Conservation (phyloP, 305 asterid genomes). For the Fraxinus xanthoxyloides region DNA sequence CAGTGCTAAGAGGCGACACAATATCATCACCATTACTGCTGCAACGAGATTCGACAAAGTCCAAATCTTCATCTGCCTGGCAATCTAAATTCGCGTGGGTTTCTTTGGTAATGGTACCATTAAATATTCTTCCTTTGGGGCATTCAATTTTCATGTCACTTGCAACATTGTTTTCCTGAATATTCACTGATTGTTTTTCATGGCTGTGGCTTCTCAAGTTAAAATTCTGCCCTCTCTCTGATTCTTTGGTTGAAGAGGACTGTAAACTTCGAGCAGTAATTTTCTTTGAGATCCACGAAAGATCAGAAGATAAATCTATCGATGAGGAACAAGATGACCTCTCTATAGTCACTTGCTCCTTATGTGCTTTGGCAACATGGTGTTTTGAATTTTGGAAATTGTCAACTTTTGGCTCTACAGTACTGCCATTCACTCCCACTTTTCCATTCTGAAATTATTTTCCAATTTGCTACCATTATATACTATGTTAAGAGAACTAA, state of each 20-base stretch:
- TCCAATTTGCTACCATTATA: conserved; percentile 19
- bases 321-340: conserved; percentile 47
- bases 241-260: conserved; percentile 33
- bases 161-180: neutral
- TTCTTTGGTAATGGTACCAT: neutral
- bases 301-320: conserved; percentile 55
- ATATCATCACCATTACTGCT: conserved; percentile 20
- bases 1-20: conserved; percentile 13
- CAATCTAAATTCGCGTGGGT: neutral
- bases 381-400: conserved; percentile 25
- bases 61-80: conserved; percentile 7
- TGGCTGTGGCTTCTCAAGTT: conserved; percentile 12
- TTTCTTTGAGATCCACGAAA: conserved; percentile 52
- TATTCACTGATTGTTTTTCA: conserved; percentile 19
- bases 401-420: conserved; percentile 36
- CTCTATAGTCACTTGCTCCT: conserved; percentile 32
- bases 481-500: conserved; percentile 13
- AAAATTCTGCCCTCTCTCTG: conserved; percentile 30
- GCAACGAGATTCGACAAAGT: conserved; percentile 11
- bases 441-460: conserved; percentile 48
- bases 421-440: conserved; percentile 31
- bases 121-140: neutral
- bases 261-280: conserved; percentile 34
- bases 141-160: neutral
- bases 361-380: conserved; percentile 34